Evolutionary conservation across 768 basidiomycete genomes (phyloP).

Genomic region (Rhodotorula kratochvilovae): DNA sequence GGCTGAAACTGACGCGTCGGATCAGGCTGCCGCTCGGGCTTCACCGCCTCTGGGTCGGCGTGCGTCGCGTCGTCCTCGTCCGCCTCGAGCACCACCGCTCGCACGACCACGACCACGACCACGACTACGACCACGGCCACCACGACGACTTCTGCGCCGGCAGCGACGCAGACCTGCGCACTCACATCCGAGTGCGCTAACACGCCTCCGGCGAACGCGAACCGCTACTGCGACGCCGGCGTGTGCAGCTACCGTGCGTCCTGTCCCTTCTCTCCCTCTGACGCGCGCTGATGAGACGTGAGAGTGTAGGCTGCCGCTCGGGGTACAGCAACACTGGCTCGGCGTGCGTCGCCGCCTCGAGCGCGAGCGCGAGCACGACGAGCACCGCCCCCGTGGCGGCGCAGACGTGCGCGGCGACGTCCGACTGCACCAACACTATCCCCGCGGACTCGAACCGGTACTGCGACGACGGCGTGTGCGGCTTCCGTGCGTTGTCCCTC

Average conservation of each 20-base stretch:
- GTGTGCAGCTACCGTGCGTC: not conserved
- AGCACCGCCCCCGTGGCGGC: not conserved
- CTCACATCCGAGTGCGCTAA: not conserved
- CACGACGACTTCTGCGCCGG: not conserved
- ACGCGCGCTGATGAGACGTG: too few relatives aligned
- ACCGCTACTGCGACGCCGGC: not conserved
- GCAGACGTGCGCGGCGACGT: not conserved
- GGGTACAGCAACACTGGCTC: not conserved
- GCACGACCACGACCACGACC: not conserved
- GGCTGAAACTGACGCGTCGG: too few relatives aligned
- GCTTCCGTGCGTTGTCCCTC: not conserved
- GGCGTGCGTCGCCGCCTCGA: not conserved
- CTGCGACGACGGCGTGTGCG: not conserved
- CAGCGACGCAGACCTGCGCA: not conserved
- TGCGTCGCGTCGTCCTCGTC: not conserved
- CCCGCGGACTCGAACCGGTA: not conserved
- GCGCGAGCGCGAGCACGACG: not conserved
- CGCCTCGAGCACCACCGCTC: not conserved
- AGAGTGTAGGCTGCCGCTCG: not conserved
- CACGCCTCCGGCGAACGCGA: not conserved
- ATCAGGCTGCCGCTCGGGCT: slow-evolving; percentile 6
- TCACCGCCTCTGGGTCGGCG: not conserved
- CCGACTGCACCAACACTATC: not conserved
- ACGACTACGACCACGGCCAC: not conserved
- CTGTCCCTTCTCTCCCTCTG: not conserved